A percentile compares a stretch with the other conserved stretches of the same genome.
Conservation (phyloP, 106 monocot species). For the Allium fistulosum region DNA sequence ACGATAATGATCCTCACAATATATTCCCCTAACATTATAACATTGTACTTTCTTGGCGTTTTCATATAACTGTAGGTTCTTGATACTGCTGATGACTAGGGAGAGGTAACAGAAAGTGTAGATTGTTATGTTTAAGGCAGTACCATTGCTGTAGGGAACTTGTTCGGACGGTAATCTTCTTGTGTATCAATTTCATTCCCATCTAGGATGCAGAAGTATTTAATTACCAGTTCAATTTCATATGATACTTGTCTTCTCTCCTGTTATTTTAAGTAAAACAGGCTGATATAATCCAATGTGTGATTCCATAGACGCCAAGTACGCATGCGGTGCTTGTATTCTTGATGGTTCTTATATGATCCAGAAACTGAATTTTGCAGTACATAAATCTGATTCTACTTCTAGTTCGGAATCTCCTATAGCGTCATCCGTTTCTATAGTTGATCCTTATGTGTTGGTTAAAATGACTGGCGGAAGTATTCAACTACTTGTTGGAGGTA, state of each 20-base stretch:
- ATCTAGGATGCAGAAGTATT: too few relatives aligned
- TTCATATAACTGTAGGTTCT: constrained; percentile 51
- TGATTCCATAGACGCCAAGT: constrained; percentile 63
- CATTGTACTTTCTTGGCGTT: background rate
- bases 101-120: constrained; percentile 94
- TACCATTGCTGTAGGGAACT: constrained; percentile 86
- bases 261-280: too few relatives aligned
- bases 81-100: constrained; percentile 94
- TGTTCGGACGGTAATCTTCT: constrained; percentile 73
- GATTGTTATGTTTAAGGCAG: constrained; percentile 90
- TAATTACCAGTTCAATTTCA: too few relatives aligned
- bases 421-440: constrained; percentile 75
- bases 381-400: constrained; percentile 50
- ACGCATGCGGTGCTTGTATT: constrained; percentile 74
- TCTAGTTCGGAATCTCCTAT: constrained; percentile 37
- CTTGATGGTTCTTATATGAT: constrained; percentile 98
- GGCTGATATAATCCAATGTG: background rate
- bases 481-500: constrained; percentile 93
- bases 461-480: constrained; percentile 84
- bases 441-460: constrained; percentile 88
- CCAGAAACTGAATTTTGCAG: constrained; percentile 74
- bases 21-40: background rate
- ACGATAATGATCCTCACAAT: background rate
- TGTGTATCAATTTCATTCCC: background rate
- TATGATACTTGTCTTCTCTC: too few relatives aligned